Evolutionary conservation across 306 rosid species (phyloP).

Genomic region (Adenanthera pavonina): DNA sequence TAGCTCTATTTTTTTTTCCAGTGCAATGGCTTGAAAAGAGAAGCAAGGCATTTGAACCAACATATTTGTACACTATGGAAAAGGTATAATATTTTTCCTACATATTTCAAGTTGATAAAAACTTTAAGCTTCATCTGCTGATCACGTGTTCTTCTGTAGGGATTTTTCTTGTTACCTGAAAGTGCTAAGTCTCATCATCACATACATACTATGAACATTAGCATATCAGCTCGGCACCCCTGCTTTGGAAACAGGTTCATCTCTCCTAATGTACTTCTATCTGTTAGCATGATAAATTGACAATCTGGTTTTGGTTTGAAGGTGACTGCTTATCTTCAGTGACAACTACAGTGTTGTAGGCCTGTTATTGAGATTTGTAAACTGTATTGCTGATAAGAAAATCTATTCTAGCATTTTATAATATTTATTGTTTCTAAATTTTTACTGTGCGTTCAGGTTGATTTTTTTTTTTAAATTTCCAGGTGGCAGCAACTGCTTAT

Average conservation of each 20-base stretch:
- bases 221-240: slow-evolving; percentile 91
- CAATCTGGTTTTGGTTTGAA: slow-evolving; percentile 32
- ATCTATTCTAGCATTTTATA: slow-evolving; percentile 22
- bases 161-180: slow-evolving; percentile 95
- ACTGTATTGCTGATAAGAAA: slow-evolving; percentile 32
- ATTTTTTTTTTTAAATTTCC: slow-evolving; percentile 39
- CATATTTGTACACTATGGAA: slow-evolving; percentile 89
- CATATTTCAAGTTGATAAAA: slow-evolving; percentile 18
- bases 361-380: slow-evolving; percentile 25
- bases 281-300: neutral
- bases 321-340: slow-evolving; percentile 18
- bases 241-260: slow-evolving; percentile 96
- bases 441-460: slow-evolving; percentile 22
- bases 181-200: slow-evolving; percentile 83
- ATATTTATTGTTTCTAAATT: slow-evolving; percentile 15
- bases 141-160: slow-evolving; percentile 57
- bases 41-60: slow-evolving; percentile 86
- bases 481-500: slow-evolving; percentile 99
- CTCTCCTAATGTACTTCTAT: neutral
- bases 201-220: slow-evolving; percentile 82
- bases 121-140: slow-evolving; percentile 28
- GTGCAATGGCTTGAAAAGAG: slow-evolving; percentile 90
- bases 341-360: slow-evolving; percentile 7
- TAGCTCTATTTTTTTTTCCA: slow-evolving; percentile 49
- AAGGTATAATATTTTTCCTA: slow-evolving; percentile 59